Evolutionary conservation across 495 filamentous ascomycete genomes (phyloP), one percentile per base, ranked within the genome.

Genomic region (Thermothielavioides terrestris): DNA sequence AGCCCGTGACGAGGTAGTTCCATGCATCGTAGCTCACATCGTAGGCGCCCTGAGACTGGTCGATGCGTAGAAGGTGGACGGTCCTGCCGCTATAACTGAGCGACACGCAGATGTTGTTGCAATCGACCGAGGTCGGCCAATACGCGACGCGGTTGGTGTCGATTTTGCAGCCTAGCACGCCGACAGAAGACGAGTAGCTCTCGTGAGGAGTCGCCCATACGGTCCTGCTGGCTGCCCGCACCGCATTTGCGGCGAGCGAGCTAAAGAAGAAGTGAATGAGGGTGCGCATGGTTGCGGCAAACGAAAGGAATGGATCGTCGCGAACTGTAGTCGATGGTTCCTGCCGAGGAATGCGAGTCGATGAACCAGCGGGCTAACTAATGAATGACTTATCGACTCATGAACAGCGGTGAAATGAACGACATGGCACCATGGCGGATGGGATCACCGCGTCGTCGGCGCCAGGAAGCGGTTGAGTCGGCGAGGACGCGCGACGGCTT

Each of bases 1-100:
- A 61, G 32, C 72, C 72, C 0, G 70, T 71, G 32, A 62, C 57
- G 6, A 75, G 69, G 31, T 71, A 72, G 55, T 75, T 75, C 72
- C 72, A 75, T 12, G 72, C 71, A 50, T 74, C 71, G 60, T 74
- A 75, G 53, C 66, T 70, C 52, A 75, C 59, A 42, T 75, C 72
- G 60, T 74, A 56, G 7, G 72, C 72, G 48, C 72, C 72, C 43
- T 65, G 45, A 22, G 69, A 73, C 49, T 71, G 68, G 53, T 75
- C 72, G 44, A 75, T 56, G 55, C 69, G 68, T 15, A 75, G 63
- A 12, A 75, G 64, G 15, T 73, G 55, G 38, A 75, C 65, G 0
- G 49, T 59, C 18, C 72, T 68, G 31, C 49, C 71, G 18, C 51
- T 62, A 56, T 75, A 70, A 47, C 54, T 62, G 40, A 75, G 58